Evolutionary conservation across 2,329 filamentous ascomycete species (phyloP), one percentile per base, ranked within the genome.

Genomic region (Pestalotiopsis fici): DNA sequence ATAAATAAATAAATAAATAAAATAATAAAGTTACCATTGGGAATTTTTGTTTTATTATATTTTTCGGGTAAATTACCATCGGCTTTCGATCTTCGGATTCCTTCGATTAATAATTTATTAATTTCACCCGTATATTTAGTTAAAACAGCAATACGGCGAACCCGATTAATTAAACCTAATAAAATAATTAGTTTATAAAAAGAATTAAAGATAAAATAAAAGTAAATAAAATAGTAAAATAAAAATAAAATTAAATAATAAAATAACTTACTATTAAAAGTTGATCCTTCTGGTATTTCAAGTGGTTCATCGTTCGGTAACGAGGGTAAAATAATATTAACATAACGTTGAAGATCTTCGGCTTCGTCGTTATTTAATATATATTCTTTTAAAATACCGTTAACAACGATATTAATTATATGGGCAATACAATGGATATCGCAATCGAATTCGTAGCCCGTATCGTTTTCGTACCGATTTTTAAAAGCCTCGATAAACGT

Each of bases 161-260:
- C 4, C 37, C 59, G 59, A 61, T 61, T 61, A 61, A 61, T 61
- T 61, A 61, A 35, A 61, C 9, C 31, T 61, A 35, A 61, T 35
- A 7, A 35, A 35, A 7, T 39, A 39, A 35, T 61, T 61, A 61
- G 37, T 61, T n/a, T n/a, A n/a, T n/a, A n/a, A n/a, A n/a, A n/a
- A n/a, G n/a, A 37, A 35, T 18, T 39, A 35, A 47, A n/a, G n/a
- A n/a, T n/a, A n/a, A n/a, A n/a, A n/a, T n/a, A n/a, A n/a, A n/a
- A n/a, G n/a, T n/a, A n/a, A n/a, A n/a, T n/a, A n/a, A n/a, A 63
- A 47, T 35, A 63, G 3, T 7, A n/a, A n/a, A n/a, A n/a, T 61
- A 37, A 61, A 18, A 61, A 61, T 18, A 25, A 23, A 7, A n/a
- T 23, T 25, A 25, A n/a, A n/a, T 35, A n/a, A n/a, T n/a, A n/a